Evolutionary conservation across 2,329 filamentous ascomycete genomes (phyloP).

Genomic region (Neoascochyta sp.): DNA sequence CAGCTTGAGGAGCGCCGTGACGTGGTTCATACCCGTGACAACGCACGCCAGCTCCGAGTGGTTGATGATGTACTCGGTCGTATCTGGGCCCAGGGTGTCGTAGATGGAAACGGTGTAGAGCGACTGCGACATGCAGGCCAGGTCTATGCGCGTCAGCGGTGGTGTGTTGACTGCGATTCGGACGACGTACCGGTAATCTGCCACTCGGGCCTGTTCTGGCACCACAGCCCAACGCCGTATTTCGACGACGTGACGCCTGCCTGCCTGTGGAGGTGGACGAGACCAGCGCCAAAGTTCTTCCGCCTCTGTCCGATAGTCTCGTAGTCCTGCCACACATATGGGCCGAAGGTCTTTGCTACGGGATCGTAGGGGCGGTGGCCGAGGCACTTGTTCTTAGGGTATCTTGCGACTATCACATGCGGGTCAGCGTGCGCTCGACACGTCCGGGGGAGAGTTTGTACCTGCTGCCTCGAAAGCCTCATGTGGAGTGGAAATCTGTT

Average conservation of each 20-base stretch:
- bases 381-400: conserved; percentile 68
- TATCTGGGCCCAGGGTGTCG: conserved; percentile 87
- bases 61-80: conserved; percentile 94
- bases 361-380: conserved; percentile 79
- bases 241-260: conserved; percentile 62
- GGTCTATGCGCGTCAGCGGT: conserved; percentile 53
- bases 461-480: conserved; percentile 77
- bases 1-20: conserved; percentile 77
- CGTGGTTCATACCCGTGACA: conserved; percentile 73
- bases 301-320: conserved; percentile 72
- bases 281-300: conserved; percentile 78
- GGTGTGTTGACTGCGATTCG: background rate
- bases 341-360: conserved; percentile 66
- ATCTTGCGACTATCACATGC: conserved; percentile 47
- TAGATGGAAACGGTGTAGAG: conserved; percentile 92
- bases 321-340: conserved; percentile 82
- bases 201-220: conserved; percentile 85
- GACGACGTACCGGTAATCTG: conserved; percentile 65
- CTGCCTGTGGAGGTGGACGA: conserved; percentile 76
- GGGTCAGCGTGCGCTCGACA: conserved; percentile 4
- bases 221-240: conserved; percentile 79
- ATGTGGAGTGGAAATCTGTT: conserved; percentile 63
- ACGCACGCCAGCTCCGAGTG: conserved; percentile 75
- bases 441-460: no score
- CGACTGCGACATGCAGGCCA: conserved; percentile 81